phyloP scores from a whole-genome alignment of 441 rosid genomes.

The Raphanus hybrid region DNA sequence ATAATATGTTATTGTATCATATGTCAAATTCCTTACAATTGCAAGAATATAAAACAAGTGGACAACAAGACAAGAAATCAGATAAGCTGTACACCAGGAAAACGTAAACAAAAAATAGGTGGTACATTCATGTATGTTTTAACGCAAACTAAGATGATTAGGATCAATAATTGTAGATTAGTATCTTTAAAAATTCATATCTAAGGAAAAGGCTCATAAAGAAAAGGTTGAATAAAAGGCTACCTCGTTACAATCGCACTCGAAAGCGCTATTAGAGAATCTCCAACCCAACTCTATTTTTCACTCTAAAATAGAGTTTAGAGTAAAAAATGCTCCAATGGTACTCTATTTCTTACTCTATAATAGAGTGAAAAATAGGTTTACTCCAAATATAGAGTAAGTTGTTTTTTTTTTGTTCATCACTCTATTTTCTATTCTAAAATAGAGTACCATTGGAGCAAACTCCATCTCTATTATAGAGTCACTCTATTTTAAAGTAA shows the following conservation, averaged over 20 bases:
- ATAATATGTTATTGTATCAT: neutral
- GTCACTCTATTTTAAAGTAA: no score
- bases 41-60: neutral
- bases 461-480: no score
- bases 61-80: neutral
- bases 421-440: no score
- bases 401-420: no score
- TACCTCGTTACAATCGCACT: constrained; percentile 28
- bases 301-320: no score
- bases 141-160: neutral
- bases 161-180: constrained; percentile 15
- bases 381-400: no score
- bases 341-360: no score
- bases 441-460: no score
- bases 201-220: constrained; percentile 19
- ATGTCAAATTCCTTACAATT: neutral
- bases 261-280: constrained; percentile 4
- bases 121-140: constrained; percentile 6
- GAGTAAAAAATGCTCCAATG: no score
- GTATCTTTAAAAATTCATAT: neutral
- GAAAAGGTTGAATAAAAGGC: constrained; percentile 11
- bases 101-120: neutral
- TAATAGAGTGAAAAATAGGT: no score
- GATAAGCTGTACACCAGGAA: neutral
- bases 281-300: no score